These are phyloP conservation scores for Ilyonectria mors-panacis DNA, from an alignment of 2,329 filamentous ascomycete genomes.

Conservation along the genomic window DNA sequence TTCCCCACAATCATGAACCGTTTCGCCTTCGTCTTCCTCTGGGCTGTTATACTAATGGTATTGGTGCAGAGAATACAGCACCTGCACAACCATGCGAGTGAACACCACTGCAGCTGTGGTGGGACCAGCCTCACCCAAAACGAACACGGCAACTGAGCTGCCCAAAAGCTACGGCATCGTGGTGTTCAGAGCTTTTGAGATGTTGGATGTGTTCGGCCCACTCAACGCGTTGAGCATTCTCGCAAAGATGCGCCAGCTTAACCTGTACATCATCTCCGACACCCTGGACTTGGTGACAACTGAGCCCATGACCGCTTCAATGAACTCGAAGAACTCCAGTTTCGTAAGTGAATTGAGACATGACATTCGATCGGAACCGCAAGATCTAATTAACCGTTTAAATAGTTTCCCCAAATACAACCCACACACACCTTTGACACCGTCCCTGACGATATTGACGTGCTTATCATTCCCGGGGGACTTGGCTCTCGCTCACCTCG, in stretches of 20 bases:
- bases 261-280: background rate
- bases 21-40: too few species aligned
- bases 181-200: background rate
- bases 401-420: background rate
- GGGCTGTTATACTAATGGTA: too few species aligned
- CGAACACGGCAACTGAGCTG: background rate
- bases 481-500: conserved; percentile 58
- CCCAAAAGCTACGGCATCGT: background rate
- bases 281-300: background rate
- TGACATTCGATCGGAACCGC: background rate
- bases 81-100: background rate
- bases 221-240: background rate
- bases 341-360: background rate
- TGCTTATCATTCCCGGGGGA: conserved; percentile 77
- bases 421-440: background rate
- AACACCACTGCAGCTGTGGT: background rate
- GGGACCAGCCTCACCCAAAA: background rate
- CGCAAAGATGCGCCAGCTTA: background rate
- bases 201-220: background rate
- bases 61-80: background rate
- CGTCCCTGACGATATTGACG: conserved; percentile 56
- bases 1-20: too few species aligned
- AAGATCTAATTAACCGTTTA: background rate
- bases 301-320: background rate
- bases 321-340: background rate